phyloP scores from a whole-genome alignment of 345 rosid genomes.

The Murraya koenigii region DNA sequence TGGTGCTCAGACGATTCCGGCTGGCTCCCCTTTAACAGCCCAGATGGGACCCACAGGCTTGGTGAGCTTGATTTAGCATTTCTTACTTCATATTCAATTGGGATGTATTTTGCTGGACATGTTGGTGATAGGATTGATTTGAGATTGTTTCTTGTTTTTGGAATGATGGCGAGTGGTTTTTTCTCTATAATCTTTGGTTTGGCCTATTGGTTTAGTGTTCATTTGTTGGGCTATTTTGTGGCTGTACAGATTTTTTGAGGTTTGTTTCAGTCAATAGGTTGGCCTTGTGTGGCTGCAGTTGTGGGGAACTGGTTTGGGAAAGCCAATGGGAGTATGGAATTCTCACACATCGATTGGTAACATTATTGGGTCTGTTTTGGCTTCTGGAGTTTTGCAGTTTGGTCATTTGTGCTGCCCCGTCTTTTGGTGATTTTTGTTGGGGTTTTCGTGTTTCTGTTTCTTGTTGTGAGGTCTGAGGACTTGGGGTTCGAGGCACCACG shows the following conservation, averaged over 20 bases:
- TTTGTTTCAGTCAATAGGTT: conserved; percentile 90
- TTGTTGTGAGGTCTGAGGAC: conserved; percentile 69
- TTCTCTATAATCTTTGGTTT: conserved; percentile 65
- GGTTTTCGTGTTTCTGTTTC: conserved; percentile 54
- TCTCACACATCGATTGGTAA: conserved; percentile 90
- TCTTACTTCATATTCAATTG: conserved; percentile 60
- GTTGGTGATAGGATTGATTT: conserved; percentile 77
- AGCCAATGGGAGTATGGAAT: conserved; percentile 88
- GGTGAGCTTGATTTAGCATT: conserved; percentile 95
- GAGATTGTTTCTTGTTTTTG: conserved; percentile 85
- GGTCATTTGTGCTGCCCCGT: conserved; percentile 88
- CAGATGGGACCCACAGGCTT: conserved; percentile 63
- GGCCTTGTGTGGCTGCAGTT: conserved; percentile 95
- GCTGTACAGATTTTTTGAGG: conserved; percentile 76
- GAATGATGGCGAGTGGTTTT: conserved; percentile 90
- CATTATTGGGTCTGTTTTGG: conserved; percentile 72
- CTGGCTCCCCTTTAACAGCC: conserved; percentile 84
- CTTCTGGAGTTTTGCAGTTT: conserved; percentile 68
- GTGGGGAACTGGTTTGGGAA: conserved; percentile 95
- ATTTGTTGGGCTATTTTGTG: conserved; percentile 51
- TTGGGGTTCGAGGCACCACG: conserved; percentile 52
- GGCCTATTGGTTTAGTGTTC: conserved; percentile 81
- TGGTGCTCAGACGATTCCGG: conserved; percentile 40
- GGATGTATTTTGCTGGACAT: conserved; percentile 91
- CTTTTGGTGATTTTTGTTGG: conserved; percentile 60